Evolutionary conservation across 140 eudicot genomes (phyloP), one percentile per base, ranked within the genome.

Genomic region (Bidens hawaiensis): DNA sequence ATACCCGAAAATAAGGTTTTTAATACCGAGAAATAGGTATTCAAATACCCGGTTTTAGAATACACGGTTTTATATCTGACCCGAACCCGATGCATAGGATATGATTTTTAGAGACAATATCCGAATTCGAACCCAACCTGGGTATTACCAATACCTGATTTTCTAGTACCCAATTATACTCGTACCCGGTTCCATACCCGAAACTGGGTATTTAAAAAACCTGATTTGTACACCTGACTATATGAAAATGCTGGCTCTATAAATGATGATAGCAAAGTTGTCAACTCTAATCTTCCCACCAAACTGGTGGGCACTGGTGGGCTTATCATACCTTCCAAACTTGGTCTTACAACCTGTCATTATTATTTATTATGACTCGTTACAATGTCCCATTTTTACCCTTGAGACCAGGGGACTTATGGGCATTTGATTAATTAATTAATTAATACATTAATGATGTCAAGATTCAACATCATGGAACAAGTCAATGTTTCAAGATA

Each of bases 401-500:
- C 38, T 23, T 28, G 41, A 52, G 18, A n/a, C n/a, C n/a, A 3
- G 14, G 30, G 22, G 41, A 13, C 28, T 16, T 69, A 15, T 34
- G 22, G 33, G 10, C 30, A n/a, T n/a, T n/a, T n/a, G n/a, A 3
- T 50, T 46, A 16, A 49, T 28, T 28, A 52, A 68, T n/a, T 38
- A 40, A 17, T 18, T 28, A 41, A 31, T 72, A n/a, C 25, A 43
- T 30, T 31, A 30, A 55, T 56, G 78, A 72, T 64, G 45, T 56
- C 73, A 65, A 16, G 23, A 43, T 65, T 73, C 73, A 57, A 36
- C 68, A 65, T 73, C 78, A 73, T 56, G 28, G 73, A 73, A 65
- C 7, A 56, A 10, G 78, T 65, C 78, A 73, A 65, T 58, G 59
- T 5, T 73, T 65, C 46, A 56, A 47, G 70, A 71, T 71, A 50